Base-by-base conservation (phyloP, 2,329 filamentous ascomycete genomes). In the Aspergillus hiratsukae region DNA sequence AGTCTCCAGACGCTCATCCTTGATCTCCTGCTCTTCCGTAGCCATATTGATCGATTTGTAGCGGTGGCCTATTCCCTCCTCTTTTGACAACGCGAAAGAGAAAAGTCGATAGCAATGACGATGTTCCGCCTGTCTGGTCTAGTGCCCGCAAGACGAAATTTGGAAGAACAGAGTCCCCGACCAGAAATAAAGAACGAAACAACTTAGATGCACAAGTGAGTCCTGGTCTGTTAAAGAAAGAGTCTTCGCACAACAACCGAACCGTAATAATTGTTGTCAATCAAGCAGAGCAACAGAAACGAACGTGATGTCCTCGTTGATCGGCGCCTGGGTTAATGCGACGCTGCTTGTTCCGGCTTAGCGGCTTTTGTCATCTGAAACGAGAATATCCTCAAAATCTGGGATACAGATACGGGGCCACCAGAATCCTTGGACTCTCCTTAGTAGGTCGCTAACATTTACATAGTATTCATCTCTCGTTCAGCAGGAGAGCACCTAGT, bases 1-100 rank as follows among this genome's bases (percentile, higher is more conserved):
- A 54, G 61, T 59, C 37, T 73, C 71, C 54, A 71, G 58, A 61
- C 66, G 72, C 63, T 76, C 72, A 61, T 74, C 68, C 60, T 72
- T 69, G 11, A 73, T 54, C 55, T 75, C 68, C 31, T 67, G 58
- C 51, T 70, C 70, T 64, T 76, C 73, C 27, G 72, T 64, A 57
- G 70, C 60, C 71, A 73, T 73, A 46, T 46, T 69, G 61, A 29
- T 21, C 25, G 50, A 57, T 49, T 28, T 53, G 45, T 17, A 27
- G 55, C 48, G 28, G 21, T 35, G 25, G 23, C 25, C 41, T 29
- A 21, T 14, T 46, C 10, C 43, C 43, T 46, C 21, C 43, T 11
- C 43, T 27, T 27, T 9, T 6, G 43, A 27, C 23, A 19, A 27
- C 11, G 41, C 41, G 23, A 19, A 25, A 43, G 35, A 21, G 28